These are phyloP conservation scores for Borealophlyctis nickersoniae DNA, from an alignment of 192 early-diverging fungal genomes.

Conservation along the genomic window DNA sequence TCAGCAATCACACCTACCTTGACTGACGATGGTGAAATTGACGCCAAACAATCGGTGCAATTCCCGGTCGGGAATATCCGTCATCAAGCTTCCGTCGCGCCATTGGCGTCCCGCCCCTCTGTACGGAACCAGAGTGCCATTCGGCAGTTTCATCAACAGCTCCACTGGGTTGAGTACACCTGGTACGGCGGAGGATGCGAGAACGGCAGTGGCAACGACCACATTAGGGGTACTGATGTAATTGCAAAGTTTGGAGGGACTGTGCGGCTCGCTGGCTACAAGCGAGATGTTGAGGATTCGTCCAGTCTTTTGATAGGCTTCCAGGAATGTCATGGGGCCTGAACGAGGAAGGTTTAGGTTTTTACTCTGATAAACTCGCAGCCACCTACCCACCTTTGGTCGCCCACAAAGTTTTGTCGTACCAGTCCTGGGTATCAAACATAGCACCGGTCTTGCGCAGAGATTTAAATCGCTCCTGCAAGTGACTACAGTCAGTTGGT, in stretches of 20 bases:
- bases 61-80: conserved; percentile 66
- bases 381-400: conserved; percentile 29
- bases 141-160: conserved; percentile 65
- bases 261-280: conserved; percentile 67
- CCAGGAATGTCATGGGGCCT: conserved; percentile 83
- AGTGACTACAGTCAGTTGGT: no score
- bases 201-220: conserved; percentile 79
- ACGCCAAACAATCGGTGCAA: conserved; percentile 79
- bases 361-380: neutral
- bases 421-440: conserved; percentile 33
- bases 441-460: conserved; percentile 32
- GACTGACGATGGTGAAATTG: conserved; percentile 80
- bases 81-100: conserved; percentile 86
- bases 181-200: conserved; percentile 84
- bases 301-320: conserved; percentile 87
- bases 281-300: conserved; percentile 83
- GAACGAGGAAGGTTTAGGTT: neutral
- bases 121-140: conserved; percentile 65
- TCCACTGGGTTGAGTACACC: conserved; percentile 79
- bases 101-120: conserved; percentile 66
- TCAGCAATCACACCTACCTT: no score
- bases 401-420: conserved; percentile 22
- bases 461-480: conserved; percentile 26
- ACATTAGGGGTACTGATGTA: conserved; percentile 78
- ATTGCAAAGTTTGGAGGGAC: conserved; percentile 80